Evolutionary conservation across 768 basidiomycete genomes (phyloP), one percentile per base, ranked within the genome.

Genomic region (Cyclocybe aegerita): DNA sequence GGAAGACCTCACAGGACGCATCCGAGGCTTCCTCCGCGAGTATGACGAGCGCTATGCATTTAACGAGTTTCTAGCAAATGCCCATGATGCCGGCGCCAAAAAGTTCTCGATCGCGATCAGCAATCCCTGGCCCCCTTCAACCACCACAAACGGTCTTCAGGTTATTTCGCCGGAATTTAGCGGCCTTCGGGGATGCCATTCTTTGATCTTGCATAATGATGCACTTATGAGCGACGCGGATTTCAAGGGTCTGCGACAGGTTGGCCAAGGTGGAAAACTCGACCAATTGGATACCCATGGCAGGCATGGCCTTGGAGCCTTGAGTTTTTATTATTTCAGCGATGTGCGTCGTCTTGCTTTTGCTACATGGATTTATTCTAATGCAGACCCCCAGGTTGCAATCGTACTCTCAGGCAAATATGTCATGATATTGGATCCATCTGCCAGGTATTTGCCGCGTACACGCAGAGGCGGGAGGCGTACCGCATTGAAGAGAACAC

Each of bases 31-130:
- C 15, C 32, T 60, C 4, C 40, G 48, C 4, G 60, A 56, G n/a
- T 52, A 58, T 39, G 60, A 60, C 35, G 49, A 49, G 30, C 35
- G 29, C 6, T 60, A 56, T 36, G 60, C 60, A 0, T 12, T 76
- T 43, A 71, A 68, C 16, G 79, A 82, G 55, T 79, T 79, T 50
- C 49, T 81, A 12, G 80, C 80, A 1, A 82, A 82, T 51, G 79
- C 80, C 0, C 66, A 50, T 9, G 80, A 81, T 55, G 79, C 79
- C 0, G 56, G 60, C 5, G 79, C 79, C 0, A 65, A 60, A 2
- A 48, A 61, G 9, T 75, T 80, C 50, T 59, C 63, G 3, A 57
- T 78, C n/a, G 43, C 74, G 2, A 47, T 77, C 4, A 73, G 78
- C 50, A 32, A 33, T 29, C 44, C 37, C n/a, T 14, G 61, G 69